Evolutionary conservation across 148 eudicot genomes (phyloP), one percentile per base, ranked within the genome.

Genomic region (Silene uniflora): DNA sequence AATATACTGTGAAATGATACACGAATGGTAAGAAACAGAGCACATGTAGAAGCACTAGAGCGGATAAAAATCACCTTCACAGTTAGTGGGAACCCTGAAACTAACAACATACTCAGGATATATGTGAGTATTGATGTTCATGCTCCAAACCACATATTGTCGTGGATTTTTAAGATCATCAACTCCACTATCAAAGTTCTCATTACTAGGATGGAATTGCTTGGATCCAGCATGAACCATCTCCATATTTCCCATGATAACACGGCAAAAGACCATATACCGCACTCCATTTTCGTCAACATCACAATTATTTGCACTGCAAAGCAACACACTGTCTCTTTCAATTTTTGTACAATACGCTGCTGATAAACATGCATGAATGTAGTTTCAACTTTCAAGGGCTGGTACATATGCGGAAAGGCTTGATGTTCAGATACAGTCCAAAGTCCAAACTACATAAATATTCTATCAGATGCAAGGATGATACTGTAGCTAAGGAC

Each of bases 211-310:
- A 86, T 89, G 90, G 78, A 82, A 87, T 83, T 91, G 98, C 83
- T 88, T 88, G 61, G 94, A 89, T 78, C 90, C 98, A 79, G 81
- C 83, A 72, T 77, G 77, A 81, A 96, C 86, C 80, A 84, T 82
- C 88, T 96, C 99, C 91, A 89, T 88, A 61, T 88, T 92, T 82
- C 98, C 99, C 97, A 92, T 76, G 83, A 91, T 87, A 63, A 96
- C 99, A 69, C 95, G 97, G 73, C 99, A 92, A 23, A 92, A 83
- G 55, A 89, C 85, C 94, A 92, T 85, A 79, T 85, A 81, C 62
- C 81, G 89, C 71, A 86, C 75, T 22, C 93, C 98, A 88, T 91
- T 89, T 87, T 96, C 98, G 88, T 96, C 97, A 88, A 87, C 89
- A 87, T 92, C 93, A 80, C 87, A 87, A 65, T 58, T 77, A 54